A percentile compares a stretch with the other conserved stretches of the same genome.
phyloP scores from a whole-genome alignment of 192 early-diverging fungal species.

The Lobosporangium transversale region DNA sequence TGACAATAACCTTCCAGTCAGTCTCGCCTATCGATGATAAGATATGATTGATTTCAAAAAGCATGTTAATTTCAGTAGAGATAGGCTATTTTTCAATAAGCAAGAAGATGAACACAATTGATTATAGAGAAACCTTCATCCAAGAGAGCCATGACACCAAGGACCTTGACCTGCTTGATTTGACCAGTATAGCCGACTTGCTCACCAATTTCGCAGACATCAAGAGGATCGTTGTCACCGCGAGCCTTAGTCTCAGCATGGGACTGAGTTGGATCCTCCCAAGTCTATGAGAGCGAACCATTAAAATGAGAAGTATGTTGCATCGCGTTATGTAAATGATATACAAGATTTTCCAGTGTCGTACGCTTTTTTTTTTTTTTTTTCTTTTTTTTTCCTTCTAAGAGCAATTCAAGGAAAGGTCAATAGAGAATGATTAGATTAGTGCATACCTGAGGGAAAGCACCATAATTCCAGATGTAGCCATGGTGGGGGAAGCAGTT shows the following conservation, averaged over 20 bases:
- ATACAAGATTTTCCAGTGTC: too few species aligned
- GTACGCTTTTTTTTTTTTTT: too few species aligned
- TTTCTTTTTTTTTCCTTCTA: too few species aligned
- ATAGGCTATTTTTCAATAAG: too few species aligned
- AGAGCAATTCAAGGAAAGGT: too few species aligned
- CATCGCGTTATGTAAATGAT: too few species aligned
- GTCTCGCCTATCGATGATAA: conserved; percentile 90
- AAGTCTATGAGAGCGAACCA: conserved; percentile 69
- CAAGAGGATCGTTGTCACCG: conserved; percentile 98
- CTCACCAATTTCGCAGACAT: conserved; percentile 99
- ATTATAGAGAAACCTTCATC: too few species aligned
- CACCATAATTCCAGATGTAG: conserved; percentile 99
- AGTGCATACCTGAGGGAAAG: conserved; percentile 83
- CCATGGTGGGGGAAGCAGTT: conserved; percentile 99
- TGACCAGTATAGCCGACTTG: conserved; percentile 90
- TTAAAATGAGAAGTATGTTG: too few species aligned
- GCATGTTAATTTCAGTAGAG: neutral
- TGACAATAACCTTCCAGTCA: conserved; percentile 99
- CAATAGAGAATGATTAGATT: neutral
- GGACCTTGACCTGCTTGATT: conserved; percentile 99
- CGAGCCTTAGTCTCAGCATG: conserved; percentile 95
- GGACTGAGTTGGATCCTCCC: conserved; percentile 94
- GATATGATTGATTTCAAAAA: too few species aligned
- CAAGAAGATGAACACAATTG: too few species aligned
- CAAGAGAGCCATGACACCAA: conserved; percentile 98